phyloP scores from a whole-genome alignment of 345 rosid species.

The Geranium rotundifolium region DNA sequence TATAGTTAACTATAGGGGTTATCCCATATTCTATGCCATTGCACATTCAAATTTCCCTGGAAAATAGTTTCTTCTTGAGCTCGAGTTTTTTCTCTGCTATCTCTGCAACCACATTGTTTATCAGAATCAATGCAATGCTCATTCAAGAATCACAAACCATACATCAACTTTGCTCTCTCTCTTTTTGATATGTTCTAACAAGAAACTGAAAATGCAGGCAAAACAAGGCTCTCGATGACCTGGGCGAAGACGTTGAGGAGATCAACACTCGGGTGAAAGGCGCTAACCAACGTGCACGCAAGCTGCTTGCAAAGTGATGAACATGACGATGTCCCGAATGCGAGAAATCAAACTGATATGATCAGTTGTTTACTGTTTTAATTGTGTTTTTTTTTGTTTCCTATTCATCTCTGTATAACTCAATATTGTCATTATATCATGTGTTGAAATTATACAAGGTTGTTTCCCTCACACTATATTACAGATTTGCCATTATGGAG shows the following conservation, averaged over 20 bases:
- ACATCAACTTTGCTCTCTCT: too few species aligned
- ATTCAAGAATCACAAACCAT: too few species aligned
- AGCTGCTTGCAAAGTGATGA: constrained; percentile 53
- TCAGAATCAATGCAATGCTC: too few species aligned
- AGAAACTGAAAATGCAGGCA: constrained; percentile 48
- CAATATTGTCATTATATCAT: neutral
- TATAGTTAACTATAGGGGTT: too few species aligned
- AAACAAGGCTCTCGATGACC: constrained; percentile 74
- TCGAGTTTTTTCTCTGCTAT: too few species aligned
- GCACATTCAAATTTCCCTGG: neutral
- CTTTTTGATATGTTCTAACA: too few species aligned
- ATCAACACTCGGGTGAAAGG: constrained; percentile 71
- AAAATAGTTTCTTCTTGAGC: neutral
- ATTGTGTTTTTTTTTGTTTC: neutral
- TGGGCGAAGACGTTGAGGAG: constrained; percentile 64
- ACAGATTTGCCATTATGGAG: too few species aligned
- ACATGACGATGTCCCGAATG: too few species aligned
- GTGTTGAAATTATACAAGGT: neutral
- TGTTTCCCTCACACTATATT: too few species aligned
- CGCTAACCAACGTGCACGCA: constrained; percentile 77
- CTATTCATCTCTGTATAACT: neutral
- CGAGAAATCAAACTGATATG: too few species aligned
- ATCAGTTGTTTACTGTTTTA: neutral
- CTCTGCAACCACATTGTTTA: too few species aligned
- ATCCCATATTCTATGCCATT: too few species aligned